Evolutionary conservation across 495 filamentous ascomycete species (phyloP).

Genomic region (Tuber magnatum): DNA sequence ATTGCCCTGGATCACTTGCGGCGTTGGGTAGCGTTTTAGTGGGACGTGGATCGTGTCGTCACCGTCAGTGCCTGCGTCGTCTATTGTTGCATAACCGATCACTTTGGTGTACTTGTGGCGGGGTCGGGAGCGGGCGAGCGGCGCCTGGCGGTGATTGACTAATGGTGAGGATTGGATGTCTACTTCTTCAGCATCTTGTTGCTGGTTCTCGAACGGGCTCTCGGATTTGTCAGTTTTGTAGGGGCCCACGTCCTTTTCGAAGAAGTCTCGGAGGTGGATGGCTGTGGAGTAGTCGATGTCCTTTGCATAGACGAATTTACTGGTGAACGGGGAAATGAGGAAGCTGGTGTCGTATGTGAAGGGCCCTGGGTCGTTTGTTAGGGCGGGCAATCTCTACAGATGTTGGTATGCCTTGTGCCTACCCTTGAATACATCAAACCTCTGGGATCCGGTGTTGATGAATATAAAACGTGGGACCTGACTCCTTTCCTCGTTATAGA

Average conservation of each 20-base stretch:
- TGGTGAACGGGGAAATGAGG: slow-evolving; percentile 82
- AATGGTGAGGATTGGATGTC: slow-evolving; percentile 52
- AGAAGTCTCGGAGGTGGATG: slow-evolving; percentile 57
- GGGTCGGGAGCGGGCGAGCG: slow-evolving; percentile 1
- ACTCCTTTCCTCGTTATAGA: slow-evolving; percentile 48
- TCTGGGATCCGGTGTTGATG: slow-evolving; percentile 79
- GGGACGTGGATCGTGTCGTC: slow-evolving; percentile 80
- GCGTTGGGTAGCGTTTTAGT: slow-evolving; percentile 67
- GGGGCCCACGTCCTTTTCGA: slow-evolving; percentile 59
- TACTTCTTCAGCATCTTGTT: slow-evolving; percentile 33
- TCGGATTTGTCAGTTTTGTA: slow-evolving; percentile 13
- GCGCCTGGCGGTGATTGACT: slow-evolving; percentile 45
- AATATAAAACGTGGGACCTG: slow-evolving; percentile 61
- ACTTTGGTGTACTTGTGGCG: slow-evolving; percentile 42
- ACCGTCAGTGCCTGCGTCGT: slow-evolving; percentile 77
- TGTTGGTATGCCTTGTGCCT: neutral
- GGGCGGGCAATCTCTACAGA: neutral
- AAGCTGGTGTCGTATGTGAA: slow-evolving; percentile 82
- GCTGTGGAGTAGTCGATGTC: slow-evolving; percentile 73
- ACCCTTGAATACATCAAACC: slow-evolving; percentile 93
- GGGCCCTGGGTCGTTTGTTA: slow-evolving; percentile 31
- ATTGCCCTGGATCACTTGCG: slow-evolving; percentile 70
- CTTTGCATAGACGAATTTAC: slow-evolving; percentile 66
- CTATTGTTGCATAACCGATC: slow-evolving; percentile 80
- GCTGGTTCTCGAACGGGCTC: slow-evolving; percentile 43